Evolutionary conservation across 306 rosid genomes (phyloP).

Genomic region (Prinsepia uniflora): DNA sequence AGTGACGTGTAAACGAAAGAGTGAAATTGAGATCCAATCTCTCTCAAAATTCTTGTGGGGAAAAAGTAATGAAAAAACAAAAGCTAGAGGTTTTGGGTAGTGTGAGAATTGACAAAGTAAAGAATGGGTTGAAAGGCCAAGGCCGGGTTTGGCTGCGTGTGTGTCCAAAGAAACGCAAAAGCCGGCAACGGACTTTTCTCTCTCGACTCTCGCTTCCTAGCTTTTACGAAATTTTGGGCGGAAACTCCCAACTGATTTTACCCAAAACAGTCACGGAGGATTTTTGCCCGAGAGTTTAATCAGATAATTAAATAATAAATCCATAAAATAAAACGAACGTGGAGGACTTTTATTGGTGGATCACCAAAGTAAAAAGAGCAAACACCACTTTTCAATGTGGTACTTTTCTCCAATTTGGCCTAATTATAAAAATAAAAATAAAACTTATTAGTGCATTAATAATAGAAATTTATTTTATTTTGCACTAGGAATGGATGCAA

Average conservation of each 20-base stretch:
- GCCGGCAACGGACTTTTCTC: constrained; percentile 7
- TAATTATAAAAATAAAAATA: too few species aligned
- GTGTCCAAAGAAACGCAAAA: constrained; percentile 1
- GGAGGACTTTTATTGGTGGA: not conserved
- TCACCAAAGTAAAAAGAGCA: too few species aligned
- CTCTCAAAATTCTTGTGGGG: not conserved
- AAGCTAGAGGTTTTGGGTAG: not conserved
- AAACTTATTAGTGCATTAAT: too few species aligned
- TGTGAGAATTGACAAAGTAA: constrained; percentile 14
- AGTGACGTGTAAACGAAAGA: not conserved
- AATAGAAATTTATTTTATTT: too few species aligned
- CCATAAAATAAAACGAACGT: not conserved
- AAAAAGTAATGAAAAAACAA: not conserved
- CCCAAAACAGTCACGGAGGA: constrained; percentile 3
- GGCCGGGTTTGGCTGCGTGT: constrained; percentile 18
- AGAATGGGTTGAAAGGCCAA: not conserved
- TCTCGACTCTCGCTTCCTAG: not conserved
- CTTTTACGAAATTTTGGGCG: constrained; percentile 22
- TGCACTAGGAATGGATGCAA: too few species aligned
- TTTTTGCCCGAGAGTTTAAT: not conserved
- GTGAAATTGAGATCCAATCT: not conserved
- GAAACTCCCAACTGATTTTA: constrained; percentile 12
- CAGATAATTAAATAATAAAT: not conserved
- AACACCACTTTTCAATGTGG: not conserved
- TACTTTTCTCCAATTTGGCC: too few species aligned